Evolutionary conservation across 148 eudicot species (phyloP), one percentile per base, ranked within the genome.

Genomic region (Fagopyrum esculentum): DNA sequence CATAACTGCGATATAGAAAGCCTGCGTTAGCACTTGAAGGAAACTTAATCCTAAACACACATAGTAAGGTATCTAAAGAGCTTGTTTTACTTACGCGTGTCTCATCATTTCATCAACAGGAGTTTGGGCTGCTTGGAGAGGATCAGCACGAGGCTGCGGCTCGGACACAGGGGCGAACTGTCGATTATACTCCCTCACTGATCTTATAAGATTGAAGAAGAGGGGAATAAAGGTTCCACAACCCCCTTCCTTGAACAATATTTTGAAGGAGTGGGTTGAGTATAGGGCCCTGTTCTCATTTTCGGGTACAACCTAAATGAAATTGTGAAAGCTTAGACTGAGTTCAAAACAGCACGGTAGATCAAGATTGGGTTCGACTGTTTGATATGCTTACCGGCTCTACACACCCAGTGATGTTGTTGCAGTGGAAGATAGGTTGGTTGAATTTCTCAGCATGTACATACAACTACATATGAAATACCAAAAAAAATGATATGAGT

Each of bases 41-140:
- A 49, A 49, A 12, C 52, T 49, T 12, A 49, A 49, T 2, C 12
- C 15, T 11, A 40, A 13, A 12, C 0, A 1, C 51, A 9, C 2
- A 13, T 26, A 6, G 11, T 29, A 16, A 45, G 26, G 46, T 45
- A 51, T 43, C 48, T 45, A 45, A 45, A 17, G 22, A 49, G 22
- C 74, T 50, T 40, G 55, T 43, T 76, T 45, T 19, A 84, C 97
- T 81, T 87, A 93, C 97, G 98, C 98, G 11, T 85, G 91, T 88
- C 98, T 89, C 97, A 94, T 94, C 97, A 94, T 91, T 74, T 94
- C 93, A 75, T 94, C 98, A 66, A 94, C 98, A 16, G 98, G 98
- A 77, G 96, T 91, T 78, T 91, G 91, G 71, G 96, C 89, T 45
- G 98, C 98, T 78, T 84, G 87, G 46, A 94, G 74, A 69, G 98